phyloP scores from a whole-genome alignment of 164 flowering plant genomes.

The Vitis rupestris region DNA sequence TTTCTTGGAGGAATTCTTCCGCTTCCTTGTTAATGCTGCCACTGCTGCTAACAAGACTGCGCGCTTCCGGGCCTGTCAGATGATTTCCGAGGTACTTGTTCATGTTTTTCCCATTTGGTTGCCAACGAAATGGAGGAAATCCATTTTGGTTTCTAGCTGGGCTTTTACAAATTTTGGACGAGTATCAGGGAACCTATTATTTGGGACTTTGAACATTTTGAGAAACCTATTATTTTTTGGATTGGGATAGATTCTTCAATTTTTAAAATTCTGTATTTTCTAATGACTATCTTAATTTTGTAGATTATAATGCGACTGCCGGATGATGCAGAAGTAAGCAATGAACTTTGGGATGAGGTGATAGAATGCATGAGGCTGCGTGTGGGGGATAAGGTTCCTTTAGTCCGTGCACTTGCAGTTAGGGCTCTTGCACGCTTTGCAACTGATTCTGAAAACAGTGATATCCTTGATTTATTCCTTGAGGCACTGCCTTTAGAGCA shows the following conservation, averaged over 20 bases:
- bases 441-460: conserved; percentile 76
- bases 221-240: not conserved
- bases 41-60: conserved; percentile 54
- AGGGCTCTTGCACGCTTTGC: conserved; percentile 90
- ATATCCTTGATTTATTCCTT: conserved; percentile 75
- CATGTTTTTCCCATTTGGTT: not conserved
- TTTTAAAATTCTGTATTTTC: not conserved
- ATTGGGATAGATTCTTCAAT: not conserved
- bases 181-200: too few relatives aligned
- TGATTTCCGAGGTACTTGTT: conserved; percentile 72
- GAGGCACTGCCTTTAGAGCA: conserved; percentile 63
- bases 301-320: conserved; percentile 91
- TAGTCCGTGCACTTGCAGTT: conserved; percentile 66
- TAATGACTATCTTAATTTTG: conserved; percentile 10
- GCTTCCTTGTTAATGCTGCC: conserved; percentile 51
- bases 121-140: not conserved
- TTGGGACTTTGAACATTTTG: too few relatives aligned
- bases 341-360: conserved; percentile 88
- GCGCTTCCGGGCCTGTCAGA: conserved; percentile 84
- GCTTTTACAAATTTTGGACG: too few relatives aligned
- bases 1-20: conserved; percentile 61
- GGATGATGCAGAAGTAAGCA: conserved; percentile 88
- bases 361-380: conserved; percentile 74
- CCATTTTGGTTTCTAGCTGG: not conserved
- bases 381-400: conserved; percentile 68